A percentile compares a stretch with the other conserved stretches of the same genome.
These are phyloP conservation scores for Komagataella ulmi DNA, from an alignment of 805 yeast genomes.

Conservation along the genomic window DNA sequence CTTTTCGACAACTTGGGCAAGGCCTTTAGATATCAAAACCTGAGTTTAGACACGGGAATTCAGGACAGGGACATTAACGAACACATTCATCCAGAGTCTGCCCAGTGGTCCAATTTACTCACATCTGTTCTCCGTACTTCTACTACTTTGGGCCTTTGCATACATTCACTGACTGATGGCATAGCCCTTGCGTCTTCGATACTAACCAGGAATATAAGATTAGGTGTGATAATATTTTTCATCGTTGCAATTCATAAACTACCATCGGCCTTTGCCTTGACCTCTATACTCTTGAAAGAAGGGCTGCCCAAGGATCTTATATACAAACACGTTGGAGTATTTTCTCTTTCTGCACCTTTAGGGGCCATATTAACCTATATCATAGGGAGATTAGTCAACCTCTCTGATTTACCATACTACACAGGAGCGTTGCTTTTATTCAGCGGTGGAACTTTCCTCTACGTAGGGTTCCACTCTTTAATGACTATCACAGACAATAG, in stretches of 20 bases:
- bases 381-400: conserved; percentile 16
- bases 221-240: conserved; percentile 33
- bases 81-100: conserved; percentile 9
- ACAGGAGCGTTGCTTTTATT: conserved; percentile 46
- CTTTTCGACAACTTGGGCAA: conserved; percentile 22
- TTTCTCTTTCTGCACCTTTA: conserved; percentile 49
- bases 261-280: conserved; percentile 61
- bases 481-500: conserved; percentile 16
- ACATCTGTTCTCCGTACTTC: conserved; percentile 23
- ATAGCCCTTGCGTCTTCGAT: conserved; percentile 53
- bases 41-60: neutral
- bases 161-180: conserved; percentile 66
- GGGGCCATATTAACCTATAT: conserved; percentile 40
- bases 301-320: conserved; percentile 12
- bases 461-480: conserved; percentile 56
- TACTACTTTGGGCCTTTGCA: conserved; percentile 44
- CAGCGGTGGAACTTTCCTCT: conserved; percentile 63
- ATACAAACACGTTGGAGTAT: conserved; percentile 22
- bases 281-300: conserved; percentile 34
- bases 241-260: conserved; percentile 60
- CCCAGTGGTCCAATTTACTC: neutral
- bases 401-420: conserved; percentile 15
- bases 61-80: neutral
- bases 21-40: neutral
- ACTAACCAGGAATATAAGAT: conserved; percentile 18